phyloP scores from a whole-genome alignment of 192 early-diverging fungal genomes.

The Backusella morwellensis region DNA sequence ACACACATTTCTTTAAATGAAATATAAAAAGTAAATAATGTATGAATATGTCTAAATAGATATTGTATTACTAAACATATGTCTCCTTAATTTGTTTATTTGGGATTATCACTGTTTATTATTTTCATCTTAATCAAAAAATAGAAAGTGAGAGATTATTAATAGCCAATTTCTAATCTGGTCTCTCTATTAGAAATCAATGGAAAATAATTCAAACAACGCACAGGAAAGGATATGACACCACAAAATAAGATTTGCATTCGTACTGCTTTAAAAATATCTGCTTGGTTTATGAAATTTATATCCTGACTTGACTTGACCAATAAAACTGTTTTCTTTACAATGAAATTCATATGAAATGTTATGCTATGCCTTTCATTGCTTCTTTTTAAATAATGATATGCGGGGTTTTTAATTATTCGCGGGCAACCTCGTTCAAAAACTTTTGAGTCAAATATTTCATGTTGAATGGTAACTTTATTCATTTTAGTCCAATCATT shows the following conservation, averaged over 20 bases:
- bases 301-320: not conserved
- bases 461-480: not conserved
- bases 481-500: not conserved
- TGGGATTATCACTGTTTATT: not conserved
- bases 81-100: not conserved
- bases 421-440: not conserved
- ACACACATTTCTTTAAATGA: not conserved
- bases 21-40: not conserved
- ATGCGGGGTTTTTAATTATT: conserved; percentile 1
- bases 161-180: not conserved
- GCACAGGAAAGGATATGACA: not conserved
- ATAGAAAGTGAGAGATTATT: not conserved
- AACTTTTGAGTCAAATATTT: conserved; percentile 5
- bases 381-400: not conserved
- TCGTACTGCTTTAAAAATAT: not conserved
- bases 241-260: not conserved
- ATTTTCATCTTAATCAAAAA: not conserved
- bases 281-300: not conserved
- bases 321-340: not conserved
- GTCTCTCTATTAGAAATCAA: not conserved
- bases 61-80: not conserved
- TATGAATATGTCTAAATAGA: not conserved
- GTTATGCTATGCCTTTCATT: not conserved
- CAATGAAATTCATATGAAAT: not conserved
- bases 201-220: not conserved